These are phyloP conservation scores for Pisolithus sp. DNA, from an alignment of 768 basidiomycete species.

Conservation along the genomic window DNA sequence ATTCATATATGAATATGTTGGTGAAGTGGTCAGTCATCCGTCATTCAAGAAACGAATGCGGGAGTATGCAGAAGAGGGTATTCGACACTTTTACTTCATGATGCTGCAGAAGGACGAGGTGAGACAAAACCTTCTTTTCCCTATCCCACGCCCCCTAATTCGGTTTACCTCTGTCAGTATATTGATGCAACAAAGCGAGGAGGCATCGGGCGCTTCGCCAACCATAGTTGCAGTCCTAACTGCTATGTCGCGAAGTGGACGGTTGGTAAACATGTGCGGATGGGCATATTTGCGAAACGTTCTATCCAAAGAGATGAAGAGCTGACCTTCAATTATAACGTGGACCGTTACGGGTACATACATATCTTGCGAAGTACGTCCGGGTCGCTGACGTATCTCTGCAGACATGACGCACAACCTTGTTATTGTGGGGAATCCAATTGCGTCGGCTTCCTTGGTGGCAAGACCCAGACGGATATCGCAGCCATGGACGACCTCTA, in stretches of 20 bases:
- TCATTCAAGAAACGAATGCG: slow-evolving; percentile 93
- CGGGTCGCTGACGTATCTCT: background rate
- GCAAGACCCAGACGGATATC: slow-evolving; percentile 96
- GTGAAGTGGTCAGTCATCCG: slow-evolving; percentile 84
- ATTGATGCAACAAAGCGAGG: slow-evolving; percentile 98
- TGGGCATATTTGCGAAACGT: slow-evolving; percentile 97
- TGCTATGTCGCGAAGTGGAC: slow-evolving; percentile 99
- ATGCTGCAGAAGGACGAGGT: slow-evolving; percentile 98
- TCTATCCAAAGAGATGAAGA: slow-evolving; percentile 75
- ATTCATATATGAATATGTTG: slow-evolving; percentile 97
- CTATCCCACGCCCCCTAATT: background rate
- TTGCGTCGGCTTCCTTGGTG: slow-evolving; percentile 93
- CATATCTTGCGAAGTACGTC: background rate
- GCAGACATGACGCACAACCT: slow-evolving; percentile 85
- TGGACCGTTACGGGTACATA: slow-evolving; percentile 94
- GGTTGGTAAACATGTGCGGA: slow-evolving; percentile 78
- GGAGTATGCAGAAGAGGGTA: slow-evolving; percentile 87
- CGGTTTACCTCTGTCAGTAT: slow-evolving; percentile 46
- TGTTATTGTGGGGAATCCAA: slow-evolving; percentile 96
- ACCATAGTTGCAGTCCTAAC: slow-evolving; percentile 97
- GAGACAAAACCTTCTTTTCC: slow-evolving; percentile 18
- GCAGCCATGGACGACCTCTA: slow-evolving; percentile 92
- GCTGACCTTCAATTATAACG: slow-evolving; percentile 98
- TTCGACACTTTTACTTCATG: slow-evolving; percentile 99
- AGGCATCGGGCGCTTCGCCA: slow-evolving; percentile 94